These are phyloP conservation scores for Avena insularis DNA, from an alignment of 176 grass and related monocot species.

Conservation along the genomic window DNA sequence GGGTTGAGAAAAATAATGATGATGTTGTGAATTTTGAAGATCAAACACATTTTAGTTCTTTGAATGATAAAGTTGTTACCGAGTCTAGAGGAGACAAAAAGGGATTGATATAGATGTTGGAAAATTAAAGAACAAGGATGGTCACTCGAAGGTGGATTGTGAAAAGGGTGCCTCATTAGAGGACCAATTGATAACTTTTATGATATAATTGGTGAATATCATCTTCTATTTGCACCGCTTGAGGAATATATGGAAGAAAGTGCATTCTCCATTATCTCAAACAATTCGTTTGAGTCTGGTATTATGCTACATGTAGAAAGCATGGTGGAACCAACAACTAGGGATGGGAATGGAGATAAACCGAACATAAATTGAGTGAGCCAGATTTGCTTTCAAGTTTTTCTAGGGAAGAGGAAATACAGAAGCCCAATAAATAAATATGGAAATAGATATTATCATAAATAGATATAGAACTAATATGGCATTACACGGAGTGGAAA, in stretches of 20 bases:
- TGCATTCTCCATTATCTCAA: conserved; percentile 21
- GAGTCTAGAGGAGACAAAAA: background rate
- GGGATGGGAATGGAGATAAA: too few relatives aligned
- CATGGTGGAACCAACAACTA: too few relatives aligned
- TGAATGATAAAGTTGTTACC: background rate
- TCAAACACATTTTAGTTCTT: background rate
- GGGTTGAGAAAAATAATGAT: background rate
- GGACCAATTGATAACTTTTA: too few relatives aligned
- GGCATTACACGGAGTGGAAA: too few relatives aligned
- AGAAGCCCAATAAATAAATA: too few relatives aligned
- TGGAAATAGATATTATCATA: too few relatives aligned
- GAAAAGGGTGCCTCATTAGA: background rate
- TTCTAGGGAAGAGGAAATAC: too few relatives aligned
- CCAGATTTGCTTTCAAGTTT: too few relatives aligned
- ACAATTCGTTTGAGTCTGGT: too few relatives aligned
- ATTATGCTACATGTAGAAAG: too few relatives aligned
- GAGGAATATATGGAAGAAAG: conserved; percentile 20
- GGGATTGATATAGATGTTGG: background rate
- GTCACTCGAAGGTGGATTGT: background rate
- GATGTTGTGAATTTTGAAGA: background rate
- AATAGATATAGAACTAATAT: too few relatives aligned
- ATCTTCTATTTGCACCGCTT: background rate
- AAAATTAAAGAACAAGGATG: background rate
- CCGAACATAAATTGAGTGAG: too few relatives aligned
- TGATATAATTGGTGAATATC: background rate